Evolutionary conservation across 768 basidiomycete species (phyloP).

Genomic region (Chalciporus chontae): DNA sequence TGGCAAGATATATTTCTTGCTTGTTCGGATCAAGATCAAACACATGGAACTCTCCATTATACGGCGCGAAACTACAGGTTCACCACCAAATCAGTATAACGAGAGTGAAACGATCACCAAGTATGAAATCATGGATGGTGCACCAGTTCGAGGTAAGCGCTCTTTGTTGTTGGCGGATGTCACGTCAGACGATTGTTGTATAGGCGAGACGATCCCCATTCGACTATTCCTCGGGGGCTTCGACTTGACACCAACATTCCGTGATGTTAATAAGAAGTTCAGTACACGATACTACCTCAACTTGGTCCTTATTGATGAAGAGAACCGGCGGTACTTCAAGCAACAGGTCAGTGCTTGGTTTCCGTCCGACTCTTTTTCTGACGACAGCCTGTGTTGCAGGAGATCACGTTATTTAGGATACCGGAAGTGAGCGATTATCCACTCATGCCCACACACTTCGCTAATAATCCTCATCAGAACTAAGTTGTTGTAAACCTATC

Average conservation of each 20-base stretch:
- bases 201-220: conserved; percentile 98
- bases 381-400: conserved; percentile 36
- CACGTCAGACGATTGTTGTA: background rate
- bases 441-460: background rate
- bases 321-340: conserved; percentile 97
- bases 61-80: conserved; percentile 92
- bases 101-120: conserved; percentile 99
- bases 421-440: conserved; percentile 57
- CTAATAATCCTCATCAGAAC: conserved; percentile 29
- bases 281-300: conserved; percentile 96
- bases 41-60: conserved; percentile 99
- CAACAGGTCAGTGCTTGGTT: conserved; percentile 62
- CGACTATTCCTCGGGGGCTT: conserved; percentile 97
- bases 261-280: conserved; percentile 99
- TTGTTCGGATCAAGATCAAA: conserved; percentile 99
- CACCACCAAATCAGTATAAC: conserved; percentile 98
- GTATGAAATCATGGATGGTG: conserved; percentile 99
- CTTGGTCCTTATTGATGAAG: conserved; percentile 94
- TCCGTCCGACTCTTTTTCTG: background rate
- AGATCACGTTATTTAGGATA: conserved; percentile 89
- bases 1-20: conserved; percentile 98
- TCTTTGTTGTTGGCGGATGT: background rate
- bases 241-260: conserved; percentile 97
- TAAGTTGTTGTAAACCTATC: conserved; percentile 19
- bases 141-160: conserved; percentile 83